Evolutionary conservation across 2,329 filamentous ascomycete species (phyloP).

Genomic region (Teratosphaeria epicoccoides): DNA sequence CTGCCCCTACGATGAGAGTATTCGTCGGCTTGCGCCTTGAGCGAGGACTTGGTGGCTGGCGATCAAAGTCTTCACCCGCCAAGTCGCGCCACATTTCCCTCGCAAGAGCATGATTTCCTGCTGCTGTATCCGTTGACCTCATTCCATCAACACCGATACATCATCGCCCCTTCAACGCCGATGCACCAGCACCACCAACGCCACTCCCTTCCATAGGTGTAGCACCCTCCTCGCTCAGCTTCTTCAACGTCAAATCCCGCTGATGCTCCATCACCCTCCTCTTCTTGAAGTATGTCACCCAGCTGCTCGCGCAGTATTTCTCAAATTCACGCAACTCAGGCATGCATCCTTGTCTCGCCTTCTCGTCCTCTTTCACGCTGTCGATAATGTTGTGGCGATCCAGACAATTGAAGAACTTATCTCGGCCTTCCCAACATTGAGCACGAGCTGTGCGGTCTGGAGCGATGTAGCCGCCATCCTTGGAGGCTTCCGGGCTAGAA

Average conservation of each 20-base stretch:
- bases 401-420: conserved; percentile 79
- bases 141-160: background rate
- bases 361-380: conserved; percentile 46
- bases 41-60: too few species aligned
- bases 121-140: background rate
- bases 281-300: conserved; percentile 99
- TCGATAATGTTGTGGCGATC: conserved; percentile 76
- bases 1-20: too few species aligned
- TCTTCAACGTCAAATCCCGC: conserved; percentile 66
- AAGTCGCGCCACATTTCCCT: too few species aligned
- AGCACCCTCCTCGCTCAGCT: conserved; percentile 45
- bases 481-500: conserved; percentile 20
- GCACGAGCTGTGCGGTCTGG: conserved; percentile 75
- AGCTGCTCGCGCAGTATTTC: conserved; percentile 74
- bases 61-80: too few species aligned
- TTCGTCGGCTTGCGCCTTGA: too few species aligned
- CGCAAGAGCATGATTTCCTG: background rate
- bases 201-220: conserved; percentile 11
- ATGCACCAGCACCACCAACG: conserved; percentile 5
- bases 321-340: conserved; percentile 59
- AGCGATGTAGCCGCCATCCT: conserved; percentile 57
- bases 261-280: conserved; percentile 86
- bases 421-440: conserved; percentile 81
- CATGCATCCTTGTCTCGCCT: conserved; percentile 46
- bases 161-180: conserved; percentile 8